Base-by-base conservation (phyloP, 306 rosid species). In the Begonia fuchsioides region DNA sequence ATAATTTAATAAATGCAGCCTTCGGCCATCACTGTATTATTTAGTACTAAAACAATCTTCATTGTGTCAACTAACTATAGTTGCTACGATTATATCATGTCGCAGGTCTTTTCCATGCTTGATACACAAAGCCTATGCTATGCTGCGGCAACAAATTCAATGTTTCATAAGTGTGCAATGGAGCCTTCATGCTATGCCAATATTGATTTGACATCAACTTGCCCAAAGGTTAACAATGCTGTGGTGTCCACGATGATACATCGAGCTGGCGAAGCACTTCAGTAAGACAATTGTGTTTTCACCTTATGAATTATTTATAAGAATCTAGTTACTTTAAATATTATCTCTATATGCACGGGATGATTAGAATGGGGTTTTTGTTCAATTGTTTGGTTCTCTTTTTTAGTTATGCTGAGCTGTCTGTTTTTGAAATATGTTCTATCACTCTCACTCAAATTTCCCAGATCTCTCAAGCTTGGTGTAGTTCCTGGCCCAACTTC, bases 381-480 rank as follows among this genome's bases (percentile, higher is more conserved):
- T n/a, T 45, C 50, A 46, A 39, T 61, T 43, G 32, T 10, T 53
- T 44, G 15, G 15, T 69, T 59, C 6, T 49, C 53, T 57, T 47
- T 32, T 50, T 52, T 26, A 32, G 35, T 26, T 26, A 26, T 26
- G 7, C 35, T 26, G 35, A 26, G 35, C 35, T 26, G 35, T 5
- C 35, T 26, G 7, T 26, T 26, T 26, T 26, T 26, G 35, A 4
- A 26, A 26, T 26, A 26, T 2, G 35, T 26, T 26, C 35, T 26
- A 8, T 51, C 8, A 15, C 16, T 55, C 44, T 56, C 43, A 59
- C 64, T 58, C 47, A 53, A 56, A 48, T 58, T 64, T 32, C 60
- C 47, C 70, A 90, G 98, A 82, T 79, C 96, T 65, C 92, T 90
- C 63, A 90, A 82, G 77, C 87, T 90, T 56, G 98, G 98, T 49